These are phyloP conservation scores for Xylaria sp. DNA, from an alignment of 2,329 filamentous ascomycete genomes.

Conservation along the genomic window DNA sequence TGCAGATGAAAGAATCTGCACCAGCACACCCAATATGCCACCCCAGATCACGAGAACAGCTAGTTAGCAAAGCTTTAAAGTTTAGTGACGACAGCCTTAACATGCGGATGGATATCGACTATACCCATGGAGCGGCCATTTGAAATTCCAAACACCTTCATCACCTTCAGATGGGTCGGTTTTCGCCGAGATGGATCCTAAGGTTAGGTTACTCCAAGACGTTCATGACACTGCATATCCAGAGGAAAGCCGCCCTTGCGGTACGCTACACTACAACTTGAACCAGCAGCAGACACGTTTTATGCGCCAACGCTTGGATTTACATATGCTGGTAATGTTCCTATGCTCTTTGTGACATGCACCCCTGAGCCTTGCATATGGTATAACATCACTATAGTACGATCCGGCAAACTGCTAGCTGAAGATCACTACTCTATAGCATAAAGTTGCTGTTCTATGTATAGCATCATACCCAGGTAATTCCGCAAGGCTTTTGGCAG, in stretches of 20 bases:
- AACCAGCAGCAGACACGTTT: background rate
- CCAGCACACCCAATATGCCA: background rate
- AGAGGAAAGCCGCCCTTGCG: background rate
- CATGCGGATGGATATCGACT: background rate
- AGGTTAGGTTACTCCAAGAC: background rate
- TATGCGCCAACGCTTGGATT: background rate
- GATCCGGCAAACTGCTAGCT: conserved; percentile 9
- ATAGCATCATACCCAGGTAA: conserved; percentile 20
- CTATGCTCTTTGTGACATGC: background rate
- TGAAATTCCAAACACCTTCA: background rate
- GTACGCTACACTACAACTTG: background rate
- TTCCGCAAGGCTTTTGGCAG: conserved; percentile 12
- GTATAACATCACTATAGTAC: conserved; percentile 3
- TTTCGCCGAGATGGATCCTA: background rate
- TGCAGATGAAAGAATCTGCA: background rate
- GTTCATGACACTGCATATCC: background rate
- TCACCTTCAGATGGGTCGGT: background rate
- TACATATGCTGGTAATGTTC: conserved; percentile 6
- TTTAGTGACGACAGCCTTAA: conserved; percentile 1
- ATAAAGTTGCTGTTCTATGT: conserved; percentile 25
- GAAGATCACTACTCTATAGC: conserved; percentile 24
- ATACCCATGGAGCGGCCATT: background rate
- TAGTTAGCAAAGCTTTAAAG: background rate
- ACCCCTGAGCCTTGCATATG: conserved; percentile 25
- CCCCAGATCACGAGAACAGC: background rate